Conservation (phyloP, 2,329 filamentous ascomycete genomes). For the Graphilbum ipis-grandicollis region DNA sequence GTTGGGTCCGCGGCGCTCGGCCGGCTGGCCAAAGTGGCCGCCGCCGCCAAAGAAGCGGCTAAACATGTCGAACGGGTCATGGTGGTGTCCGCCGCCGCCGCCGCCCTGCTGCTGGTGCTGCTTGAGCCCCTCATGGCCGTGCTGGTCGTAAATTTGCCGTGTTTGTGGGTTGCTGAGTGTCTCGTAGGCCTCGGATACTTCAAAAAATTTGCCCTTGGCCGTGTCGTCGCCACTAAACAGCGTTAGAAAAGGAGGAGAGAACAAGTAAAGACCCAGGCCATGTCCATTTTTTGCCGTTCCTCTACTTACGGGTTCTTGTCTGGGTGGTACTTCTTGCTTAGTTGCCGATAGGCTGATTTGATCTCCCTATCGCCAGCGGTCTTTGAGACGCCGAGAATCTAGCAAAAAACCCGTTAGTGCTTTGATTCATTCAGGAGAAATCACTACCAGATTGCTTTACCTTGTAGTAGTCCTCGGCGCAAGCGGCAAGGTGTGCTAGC, state of each 20-base stretch:
- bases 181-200: slow-evolving; percentile 91
- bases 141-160: slow-evolving; percentile 82
- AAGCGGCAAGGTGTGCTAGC: slow-evolving; percentile 35
- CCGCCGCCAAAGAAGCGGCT: slow-evolving; percentile 89
- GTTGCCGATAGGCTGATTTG: slow-evolving; percentile 78
- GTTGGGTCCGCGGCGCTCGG: slow-evolving; percentile 68
- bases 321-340: slow-evolving; percentile 92
- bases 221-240: slow-evolving; percentile 49
- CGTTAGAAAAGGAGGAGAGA: slow-evolving; percentile 1
- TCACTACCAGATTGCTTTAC: slow-evolving; percentile 18
- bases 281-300: no score
- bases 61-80: slow-evolving; percentile 94
- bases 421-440: not conserved
- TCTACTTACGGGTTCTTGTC: slow-evolving; percentile 95
- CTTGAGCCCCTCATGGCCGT: slow-evolving; percentile 81
- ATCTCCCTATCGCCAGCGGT: slow-evolving; percentile 72
- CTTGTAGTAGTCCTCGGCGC: slow-evolving; percentile 65
- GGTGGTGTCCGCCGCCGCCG: slow-evolving; percentile 38
- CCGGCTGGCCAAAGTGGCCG: slow-evolving; percentile 58
- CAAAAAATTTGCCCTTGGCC: slow-evolving; percentile 81
- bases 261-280: not conserved
- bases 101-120: slow-evolving; percentile 60
- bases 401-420: not conserved
- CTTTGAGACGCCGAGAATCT: slow-evolving; percentile 68
- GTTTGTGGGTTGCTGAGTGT: slow-evolving; percentile 63